Conservation (phyloP, 2,329 filamentous ascomycete genomes). For the Purpureocillium takamizusanense region DNA sequence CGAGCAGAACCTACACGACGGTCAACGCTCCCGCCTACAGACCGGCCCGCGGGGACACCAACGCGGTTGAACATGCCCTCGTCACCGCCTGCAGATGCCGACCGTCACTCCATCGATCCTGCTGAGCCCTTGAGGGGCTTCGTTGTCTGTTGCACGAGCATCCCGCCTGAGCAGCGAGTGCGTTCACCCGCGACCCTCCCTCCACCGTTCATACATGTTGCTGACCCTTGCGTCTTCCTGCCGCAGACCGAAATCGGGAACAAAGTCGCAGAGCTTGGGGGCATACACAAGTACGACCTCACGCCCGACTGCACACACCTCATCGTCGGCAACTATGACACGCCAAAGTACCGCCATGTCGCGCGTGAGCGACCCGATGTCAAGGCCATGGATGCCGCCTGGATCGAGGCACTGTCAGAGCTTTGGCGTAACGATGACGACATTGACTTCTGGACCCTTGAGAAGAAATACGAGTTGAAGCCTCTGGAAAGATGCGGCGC, state of each 20-base stretch:
- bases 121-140: slow-evolving; percentile 60
- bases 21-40: neutral
- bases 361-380: slow-evolving; percentile 83
- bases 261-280: slow-evolving; percentile 73
- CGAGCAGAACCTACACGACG: too few species aligned
- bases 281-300: slow-evolving; percentile 78
- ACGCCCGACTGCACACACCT: slow-evolving; percentile 96
- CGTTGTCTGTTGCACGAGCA: slow-evolving; percentile 80
- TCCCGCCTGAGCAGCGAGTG: slow-evolving; percentile 71
- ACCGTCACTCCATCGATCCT: slow-evolving; percentile 37
- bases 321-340: slow-evolving; percentile 80
- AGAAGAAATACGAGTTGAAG: slow-evolving; percentile 55
- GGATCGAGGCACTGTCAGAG: slow-evolving; percentile 71
- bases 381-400: slow-evolving; percentile 69
- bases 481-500: slow-evolving; percentile 47
- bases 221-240: too few species aligned
- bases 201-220: neutral
- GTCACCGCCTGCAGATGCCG: slow-evolving; percentile 13
- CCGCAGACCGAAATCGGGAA: slow-evolving; percentile 45
- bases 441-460: slow-evolving; percentile 62
- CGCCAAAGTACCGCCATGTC: slow-evolving; percentile 91
- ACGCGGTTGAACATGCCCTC: slow-evolving; percentile 16
- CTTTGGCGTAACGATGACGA: slow-evolving; percentile 77
- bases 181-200: slow-evolving; percentile 16
- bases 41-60: neutral